These are phyloP conservation scores for Trichoderma citrinoviride DNA, from an alignment of 2,329 filamentous ascomycete species.

Conservation along the genomic window DNA sequence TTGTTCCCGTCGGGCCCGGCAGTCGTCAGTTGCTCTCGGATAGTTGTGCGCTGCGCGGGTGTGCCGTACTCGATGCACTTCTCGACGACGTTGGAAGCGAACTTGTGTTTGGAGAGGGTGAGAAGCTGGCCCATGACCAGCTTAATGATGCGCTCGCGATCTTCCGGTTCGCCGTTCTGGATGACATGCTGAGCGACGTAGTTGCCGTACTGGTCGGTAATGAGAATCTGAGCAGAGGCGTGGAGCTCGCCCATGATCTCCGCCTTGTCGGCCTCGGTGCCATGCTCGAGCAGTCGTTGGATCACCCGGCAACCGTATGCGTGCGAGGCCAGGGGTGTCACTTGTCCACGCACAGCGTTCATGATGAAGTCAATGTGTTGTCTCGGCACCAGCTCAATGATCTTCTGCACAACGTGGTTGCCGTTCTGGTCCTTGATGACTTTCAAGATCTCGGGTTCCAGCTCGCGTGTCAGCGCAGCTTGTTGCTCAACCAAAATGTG, in stretches of 20 bases:
- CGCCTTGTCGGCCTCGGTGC: slow-evolving; percentile 66
- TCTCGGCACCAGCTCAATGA: slow-evolving; percentile 75
- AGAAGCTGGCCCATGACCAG: slow-evolving; percentile 72
- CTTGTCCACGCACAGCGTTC: slow-evolving; percentile 71
- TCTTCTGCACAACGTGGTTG: slow-evolving; percentile 95
- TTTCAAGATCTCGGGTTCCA: slow-evolving; percentile 70
- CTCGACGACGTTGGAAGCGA: slow-evolving; percentile 95
- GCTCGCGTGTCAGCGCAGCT: slow-evolving; percentile 75
- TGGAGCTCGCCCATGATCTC: slow-evolving; percentile 78
- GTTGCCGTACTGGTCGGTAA: slow-evolving; percentile 88
- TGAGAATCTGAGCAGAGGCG: slow-evolving; percentile 65
- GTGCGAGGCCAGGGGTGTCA: slow-evolving; percentile 72
- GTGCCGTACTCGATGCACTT: slow-evolving; percentile 77
- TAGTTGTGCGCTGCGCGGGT: slow-evolving; percentile 64
- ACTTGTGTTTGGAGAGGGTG: slow-evolving; percentile 86
- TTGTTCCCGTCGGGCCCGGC: slow-evolving; percentile 63
- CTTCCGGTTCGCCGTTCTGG: slow-evolving; percentile 68
- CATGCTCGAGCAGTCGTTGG: slow-evolving; percentile 85
- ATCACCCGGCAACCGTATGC: slow-evolving; percentile 89
- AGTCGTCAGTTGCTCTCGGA: slow-evolving; percentile 62
- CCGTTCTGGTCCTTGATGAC: slow-evolving; percentile 87
- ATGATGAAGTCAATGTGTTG: slow-evolving; percentile 84
- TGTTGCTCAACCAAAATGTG: slow-evolving; percentile 92
- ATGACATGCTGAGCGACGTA: slow-evolving; percentile 96
- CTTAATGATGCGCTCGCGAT: slow-evolving; percentile 69